Percentiles rank a stretch among this genome's conserved stretches.
Evolutionary conservation across 2,329 filamentous ascomycete genomes (phyloP).

Genomic region (Trichoderma polysporum): DNA sequence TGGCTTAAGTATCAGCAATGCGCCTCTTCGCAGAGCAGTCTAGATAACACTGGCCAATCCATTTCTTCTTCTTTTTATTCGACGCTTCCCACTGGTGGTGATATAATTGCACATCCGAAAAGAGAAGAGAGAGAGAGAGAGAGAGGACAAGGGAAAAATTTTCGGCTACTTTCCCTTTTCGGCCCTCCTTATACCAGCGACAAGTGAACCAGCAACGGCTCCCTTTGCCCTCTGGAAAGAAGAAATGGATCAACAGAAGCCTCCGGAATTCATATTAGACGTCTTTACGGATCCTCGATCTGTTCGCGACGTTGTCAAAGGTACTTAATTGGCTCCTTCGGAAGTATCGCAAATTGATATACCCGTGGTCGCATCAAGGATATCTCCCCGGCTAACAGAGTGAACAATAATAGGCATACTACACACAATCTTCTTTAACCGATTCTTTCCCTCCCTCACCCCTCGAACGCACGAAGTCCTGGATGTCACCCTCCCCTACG

Average conservation of each 20-base stretch:
- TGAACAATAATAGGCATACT: conserved; percentile 65
- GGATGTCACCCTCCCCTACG: conserved; percentile 83
- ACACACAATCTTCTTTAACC: conserved; percentile 98
- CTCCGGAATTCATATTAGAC: conserved; percentile 89
- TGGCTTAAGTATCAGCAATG: conserved; percentile 14
- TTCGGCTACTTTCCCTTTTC: background rate
- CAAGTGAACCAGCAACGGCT: conserved; percentile 1
- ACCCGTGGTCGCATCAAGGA: background rate
- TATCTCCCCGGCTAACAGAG: background rate
- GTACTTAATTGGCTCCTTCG: conserved; percentile 43
- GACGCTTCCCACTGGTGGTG: conserved; percentile 2
- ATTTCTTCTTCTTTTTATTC: conserved; percentile 15
- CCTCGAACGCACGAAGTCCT: conserved; percentile 86
- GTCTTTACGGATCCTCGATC: conserved; percentile 88
- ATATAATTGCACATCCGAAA: background rate
- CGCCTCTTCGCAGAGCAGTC: conserved; percentile 5
- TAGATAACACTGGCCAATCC: conserved; percentile 14
- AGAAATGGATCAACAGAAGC: conserved; percentile 52
- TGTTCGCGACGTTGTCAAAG: conserved; percentile 90
- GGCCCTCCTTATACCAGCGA: background rate
- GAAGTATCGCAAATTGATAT: background rate
- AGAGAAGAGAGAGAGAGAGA: background rate
- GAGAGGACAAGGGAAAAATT: background rate
- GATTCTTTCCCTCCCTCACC: conserved; percentile 85
- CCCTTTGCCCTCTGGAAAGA: conserved; percentile 3